Percentiles rank a stretch among this genome's conserved stretches.
Conservation (phyloP, 2,329 filamentous ascomycete species). For the Lachnellula cervina region DNA sequence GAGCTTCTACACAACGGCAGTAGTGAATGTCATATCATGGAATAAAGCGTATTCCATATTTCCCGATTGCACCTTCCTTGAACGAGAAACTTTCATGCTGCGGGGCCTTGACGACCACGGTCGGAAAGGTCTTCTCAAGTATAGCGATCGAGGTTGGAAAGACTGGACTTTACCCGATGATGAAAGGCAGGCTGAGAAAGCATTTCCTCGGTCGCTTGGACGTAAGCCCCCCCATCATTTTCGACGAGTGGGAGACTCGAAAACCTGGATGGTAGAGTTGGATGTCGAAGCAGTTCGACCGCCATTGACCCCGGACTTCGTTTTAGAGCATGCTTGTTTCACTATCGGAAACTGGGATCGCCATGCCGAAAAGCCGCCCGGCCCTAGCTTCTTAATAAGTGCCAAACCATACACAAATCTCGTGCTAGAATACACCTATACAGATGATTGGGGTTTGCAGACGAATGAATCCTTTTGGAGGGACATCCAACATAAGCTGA, state of each 20-base stretch:
- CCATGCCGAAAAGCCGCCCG: neutral
- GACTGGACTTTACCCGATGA: neutral
- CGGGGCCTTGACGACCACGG: neutral
- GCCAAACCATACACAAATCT: neutral
- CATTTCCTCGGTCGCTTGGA: no score
- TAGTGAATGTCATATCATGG: conserved; percentile 8
- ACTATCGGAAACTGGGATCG: neutral
- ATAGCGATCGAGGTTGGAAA: neutral
- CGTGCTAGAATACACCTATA: neutral
- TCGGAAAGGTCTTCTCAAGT: neutral
- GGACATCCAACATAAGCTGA: neutral
- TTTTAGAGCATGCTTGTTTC: neutral
- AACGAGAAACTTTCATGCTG: neutral
- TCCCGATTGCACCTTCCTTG: conserved; percentile 2
- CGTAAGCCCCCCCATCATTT: no score
- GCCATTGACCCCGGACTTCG: neutral
- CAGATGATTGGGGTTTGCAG: neutral
- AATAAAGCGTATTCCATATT: conserved; percentile 10
- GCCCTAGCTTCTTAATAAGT: neutral
- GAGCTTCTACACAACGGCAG: conserved; percentile 1
- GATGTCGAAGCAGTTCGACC: neutral
- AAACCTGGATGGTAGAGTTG: conserved; percentile 1
- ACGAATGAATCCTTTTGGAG: neutral
- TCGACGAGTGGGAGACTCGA: neutral
- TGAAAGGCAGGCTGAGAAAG: no score